A percentile compares a stretch with the other conserved stretches of the same genome.
These are phyloP conservation scores for Arctium lappa DNA, from an alignment of 129 eudicot genomes.

Conservation along the genomic window DNA sequence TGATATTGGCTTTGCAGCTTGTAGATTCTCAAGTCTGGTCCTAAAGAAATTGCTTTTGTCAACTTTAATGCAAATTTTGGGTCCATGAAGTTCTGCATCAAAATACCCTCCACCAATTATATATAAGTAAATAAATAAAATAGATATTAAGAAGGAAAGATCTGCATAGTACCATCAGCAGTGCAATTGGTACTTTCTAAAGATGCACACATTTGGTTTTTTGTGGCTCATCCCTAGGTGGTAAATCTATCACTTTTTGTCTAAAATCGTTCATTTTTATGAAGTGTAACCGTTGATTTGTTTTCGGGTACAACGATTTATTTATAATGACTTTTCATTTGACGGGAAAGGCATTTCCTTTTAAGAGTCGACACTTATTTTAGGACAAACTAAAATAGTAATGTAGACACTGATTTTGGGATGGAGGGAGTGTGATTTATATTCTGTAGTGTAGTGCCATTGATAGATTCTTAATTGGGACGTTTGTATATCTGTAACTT, in stretches of 20 bases:
- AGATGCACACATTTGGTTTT: background rate
- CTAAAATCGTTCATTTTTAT: background rate
- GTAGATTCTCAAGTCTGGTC: conserved; percentile 50
- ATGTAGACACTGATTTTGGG: too few species aligned
- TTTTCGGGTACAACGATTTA: background rate
- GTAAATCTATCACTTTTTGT: too few species aligned
- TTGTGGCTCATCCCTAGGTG: background rate
- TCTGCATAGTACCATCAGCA: background rate
- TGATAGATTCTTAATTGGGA: background rate
- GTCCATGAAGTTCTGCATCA: conserved; percentile 24
- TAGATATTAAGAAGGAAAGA: conserved; percentile 4
- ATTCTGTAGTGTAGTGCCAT: background rate
- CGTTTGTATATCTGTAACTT: background rate
- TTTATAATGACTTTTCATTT: background rate
- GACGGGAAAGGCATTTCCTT: background rate
- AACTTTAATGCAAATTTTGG: conserved; percentile 34
- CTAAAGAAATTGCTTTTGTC: conserved; percentile 36
- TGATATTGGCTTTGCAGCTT: conserved; percentile 36
- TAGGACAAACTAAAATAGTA: too few species aligned
- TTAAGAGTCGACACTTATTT: too few species aligned
- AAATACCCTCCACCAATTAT: conserved; percentile 17
- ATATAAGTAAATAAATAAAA: background rate
- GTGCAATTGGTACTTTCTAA: background rate
- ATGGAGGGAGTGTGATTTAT: background rate
- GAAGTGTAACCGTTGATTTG: background rate